Percentiles rank a stretch among this genome's conserved stretches.
Conservation (phyloP, 805 yeast species). For the Metschnikowia gelsemii region DNA sequence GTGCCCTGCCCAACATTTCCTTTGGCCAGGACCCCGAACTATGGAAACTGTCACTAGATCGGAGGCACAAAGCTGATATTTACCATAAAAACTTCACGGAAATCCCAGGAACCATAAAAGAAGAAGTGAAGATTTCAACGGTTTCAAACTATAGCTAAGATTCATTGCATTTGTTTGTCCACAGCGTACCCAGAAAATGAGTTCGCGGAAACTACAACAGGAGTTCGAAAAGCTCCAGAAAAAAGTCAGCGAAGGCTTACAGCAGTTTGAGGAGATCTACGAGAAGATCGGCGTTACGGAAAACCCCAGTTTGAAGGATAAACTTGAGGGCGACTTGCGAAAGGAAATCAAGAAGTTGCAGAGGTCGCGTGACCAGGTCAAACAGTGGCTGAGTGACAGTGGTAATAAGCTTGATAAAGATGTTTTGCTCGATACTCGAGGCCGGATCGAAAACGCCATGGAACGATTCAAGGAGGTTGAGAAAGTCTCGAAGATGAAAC, state of each 20-base stretch:
- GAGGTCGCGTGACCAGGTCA: slow-evolving; percentile 90
- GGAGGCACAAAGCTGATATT: not conserved
- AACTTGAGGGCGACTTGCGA: slow-evolving; percentile 86
- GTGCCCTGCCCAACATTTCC: too few species aligned
- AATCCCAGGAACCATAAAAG: too few species aligned
- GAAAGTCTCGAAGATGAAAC: slow-evolving; percentile 89
- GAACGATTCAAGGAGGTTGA: slow-evolving; percentile 94
- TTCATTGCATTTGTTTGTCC: not conserved
- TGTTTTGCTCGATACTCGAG: slow-evolving; percentile 55
- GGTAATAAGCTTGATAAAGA: slow-evolving; percentile 74
- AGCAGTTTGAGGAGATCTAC: slow-evolving; percentile 78
- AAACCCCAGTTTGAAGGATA: slow-evolving; percentile 86
- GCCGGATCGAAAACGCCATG: slow-evolving; percentile 85
- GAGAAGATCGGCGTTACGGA: slow-evolving; percentile 82
- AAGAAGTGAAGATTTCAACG: too few species aligned
- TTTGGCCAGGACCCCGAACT: too few species aligned
- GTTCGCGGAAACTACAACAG: slow-evolving; percentile 48
- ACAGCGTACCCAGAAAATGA: slow-evolving; percentile 29
- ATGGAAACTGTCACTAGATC: too few species aligned
- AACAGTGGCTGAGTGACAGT: slow-evolving; percentile 88
- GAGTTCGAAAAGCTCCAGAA: slow-evolving; percentile 95
- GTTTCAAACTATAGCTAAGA: not conserved
- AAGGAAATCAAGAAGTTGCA: slow-evolving; percentile 94
- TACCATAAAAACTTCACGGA: not conserved
- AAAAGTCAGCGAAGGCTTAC: slow-evolving; percentile 85